These are phyloP conservation scores for Eimeria sp. DNA, from an alignment of 169 alveolate genomes.

Conservation along the genomic window DNA sequence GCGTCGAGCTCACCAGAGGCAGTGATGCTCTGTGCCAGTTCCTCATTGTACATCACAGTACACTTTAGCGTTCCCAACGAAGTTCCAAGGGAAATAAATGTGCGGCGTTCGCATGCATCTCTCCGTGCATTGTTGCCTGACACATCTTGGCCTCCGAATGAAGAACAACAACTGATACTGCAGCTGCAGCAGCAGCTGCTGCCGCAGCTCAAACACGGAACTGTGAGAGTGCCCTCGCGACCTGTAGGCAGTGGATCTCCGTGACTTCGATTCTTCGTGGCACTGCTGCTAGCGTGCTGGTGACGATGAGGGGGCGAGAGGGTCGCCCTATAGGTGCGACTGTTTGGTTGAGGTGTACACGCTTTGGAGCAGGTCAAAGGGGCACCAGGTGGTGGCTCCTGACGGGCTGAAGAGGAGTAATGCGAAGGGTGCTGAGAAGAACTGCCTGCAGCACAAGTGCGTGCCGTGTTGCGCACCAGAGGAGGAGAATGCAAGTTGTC, in stretches of 20 bases:
- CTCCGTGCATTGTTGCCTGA: neutral
- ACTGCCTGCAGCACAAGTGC: neutral
- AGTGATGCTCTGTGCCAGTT: neutral
- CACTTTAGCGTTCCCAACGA: neutral
- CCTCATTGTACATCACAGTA: slow-evolving; percentile 36
- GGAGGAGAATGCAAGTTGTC: neutral
- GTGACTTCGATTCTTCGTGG: neutral
- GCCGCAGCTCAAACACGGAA: neutral
- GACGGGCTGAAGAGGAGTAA: neutral
- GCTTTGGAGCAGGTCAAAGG: neutral
- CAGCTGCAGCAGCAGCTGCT: slow-evolving; percentile 1
- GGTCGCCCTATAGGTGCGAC: neutral
- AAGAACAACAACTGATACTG: slow-evolving; percentile 29
- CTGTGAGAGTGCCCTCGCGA: neutral
- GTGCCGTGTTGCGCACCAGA: neutral
- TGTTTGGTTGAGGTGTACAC: neutral
- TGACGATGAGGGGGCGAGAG: neutral
- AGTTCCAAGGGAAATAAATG: neutral
- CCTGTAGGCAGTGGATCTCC: neutral
- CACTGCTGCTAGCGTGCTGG: neutral
- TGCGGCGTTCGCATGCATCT: neutral
- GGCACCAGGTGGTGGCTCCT: neutral
- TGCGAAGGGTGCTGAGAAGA: neutral
- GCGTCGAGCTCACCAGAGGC: neutral
- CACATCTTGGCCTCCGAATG: neutral